phyloP scores from a whole-genome alignment of 129 eudicot genomes.

The Escallonia herrerae region DNA sequence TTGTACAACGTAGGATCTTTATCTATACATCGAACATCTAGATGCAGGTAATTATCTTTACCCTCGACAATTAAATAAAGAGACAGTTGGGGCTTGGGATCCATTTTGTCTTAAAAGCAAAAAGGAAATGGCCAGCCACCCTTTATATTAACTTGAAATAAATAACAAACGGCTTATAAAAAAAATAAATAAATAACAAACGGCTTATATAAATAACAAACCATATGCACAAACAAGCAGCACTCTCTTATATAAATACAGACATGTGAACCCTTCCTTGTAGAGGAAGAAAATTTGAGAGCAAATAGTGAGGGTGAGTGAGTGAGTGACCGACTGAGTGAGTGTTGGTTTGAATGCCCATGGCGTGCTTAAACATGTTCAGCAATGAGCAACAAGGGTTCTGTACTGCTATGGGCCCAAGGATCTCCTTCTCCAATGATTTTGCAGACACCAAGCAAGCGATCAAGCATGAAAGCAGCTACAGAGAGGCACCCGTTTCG shows the following conservation, averaged over 20 bases:
- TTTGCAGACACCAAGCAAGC: conserved; percentile 58
- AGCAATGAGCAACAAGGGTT: conserved; percentile 51
- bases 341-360: conserved; percentile 8
- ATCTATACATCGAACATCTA: too few species aligned
- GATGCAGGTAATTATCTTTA: too few species aligned
- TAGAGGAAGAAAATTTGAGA: not conserved
- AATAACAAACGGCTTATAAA: not conserved
- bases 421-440: conserved; percentile 96
- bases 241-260: conserved; percentile 20
- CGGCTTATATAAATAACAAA: not conserved
- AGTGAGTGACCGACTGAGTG: not conserved
- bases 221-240: not conserved
- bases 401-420: conserved; percentile 50
- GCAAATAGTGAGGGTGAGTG: conserved; percentile 7
- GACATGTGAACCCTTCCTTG: not conserved
- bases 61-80: too few species aligned
- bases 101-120: too few species aligned
- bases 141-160: not conserved
- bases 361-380: conserved; percentile 87
- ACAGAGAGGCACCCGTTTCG: conserved; percentile 75
- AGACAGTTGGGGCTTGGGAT: too few species aligned
- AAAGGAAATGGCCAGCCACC: not conserved
- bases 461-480: conserved; percentile 28
- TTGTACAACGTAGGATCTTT: too few species aligned
- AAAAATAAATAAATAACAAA: too few species aligned